Percentiles rank a stretch among this genome's conserved stretches.
Evolutionary conservation across 441 rosid species (phyloP).

Genomic region (Arabidopsis lyrata): DNA sequence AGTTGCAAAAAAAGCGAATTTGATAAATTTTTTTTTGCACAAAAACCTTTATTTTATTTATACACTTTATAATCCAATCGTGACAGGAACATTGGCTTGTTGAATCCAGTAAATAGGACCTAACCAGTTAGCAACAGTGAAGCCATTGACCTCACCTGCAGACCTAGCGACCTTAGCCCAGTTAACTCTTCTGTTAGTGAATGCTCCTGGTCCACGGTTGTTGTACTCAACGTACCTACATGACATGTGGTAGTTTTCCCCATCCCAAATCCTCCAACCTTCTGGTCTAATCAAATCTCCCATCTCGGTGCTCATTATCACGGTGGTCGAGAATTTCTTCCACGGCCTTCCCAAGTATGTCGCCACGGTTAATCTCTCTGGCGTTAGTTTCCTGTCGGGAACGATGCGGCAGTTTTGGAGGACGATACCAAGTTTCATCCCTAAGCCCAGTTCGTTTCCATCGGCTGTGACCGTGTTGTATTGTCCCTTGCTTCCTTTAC

Average conservation of each 20-base stretch:
- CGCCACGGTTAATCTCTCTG: slow-evolving; percentile 46
- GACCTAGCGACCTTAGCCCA: slow-evolving; percentile 46
- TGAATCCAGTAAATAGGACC: slow-evolving; percentile 46
- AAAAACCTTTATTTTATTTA: neutral
- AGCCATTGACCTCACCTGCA: slow-evolving; percentile 44
- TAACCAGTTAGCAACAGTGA: slow-evolving; percentile 46
- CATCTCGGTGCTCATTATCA: slow-evolving; percentile 39
- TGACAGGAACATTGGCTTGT: slow-evolving; percentile 46
- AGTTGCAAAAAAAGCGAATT: no score
- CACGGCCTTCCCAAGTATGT: slow-evolving; percentile 58
- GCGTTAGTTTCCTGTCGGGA: slow-evolving; percentile 48
- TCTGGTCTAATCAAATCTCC: slow-evolving; percentile 50
- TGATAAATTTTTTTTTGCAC: no score
- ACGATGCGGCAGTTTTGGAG: slow-evolving; percentile 60
- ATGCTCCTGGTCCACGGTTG: slow-evolving; percentile 53
- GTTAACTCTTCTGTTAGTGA: slow-evolving; percentile 45
- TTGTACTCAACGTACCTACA: slow-evolving; percentile 44
- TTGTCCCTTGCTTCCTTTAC: slow-evolving; percentile 57
- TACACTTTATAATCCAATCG: slow-evolving; percentile 35
- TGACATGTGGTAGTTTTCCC: slow-evolving; percentile 35
- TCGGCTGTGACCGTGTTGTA: slow-evolving; percentile 60
- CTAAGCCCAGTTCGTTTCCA: slow-evolving; percentile 47
- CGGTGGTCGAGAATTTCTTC: slow-evolving; percentile 49
- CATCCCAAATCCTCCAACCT: slow-evolving; percentile 51
- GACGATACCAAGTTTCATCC: slow-evolving; percentile 46